phyloP scores from a whole-genome alignment of 1,284 basidiomycete genomes.

The Phellinidium pouzarii region DNA sequence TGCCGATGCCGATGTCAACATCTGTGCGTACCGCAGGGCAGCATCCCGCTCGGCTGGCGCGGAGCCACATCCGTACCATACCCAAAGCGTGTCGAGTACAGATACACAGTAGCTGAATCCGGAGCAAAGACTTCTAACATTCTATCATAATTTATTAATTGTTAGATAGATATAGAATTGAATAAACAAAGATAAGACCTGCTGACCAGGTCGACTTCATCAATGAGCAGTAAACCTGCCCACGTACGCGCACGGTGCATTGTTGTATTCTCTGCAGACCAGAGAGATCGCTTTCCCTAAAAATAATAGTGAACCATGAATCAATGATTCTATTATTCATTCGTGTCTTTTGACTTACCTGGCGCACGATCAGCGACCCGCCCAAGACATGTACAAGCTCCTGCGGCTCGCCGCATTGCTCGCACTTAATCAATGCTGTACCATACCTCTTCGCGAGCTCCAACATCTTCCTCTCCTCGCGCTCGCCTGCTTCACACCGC shows the following conservation, averaged over 20 bases:
- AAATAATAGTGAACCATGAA: slow-evolving; percentile 1
- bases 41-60: slow-evolving; percentile 47
- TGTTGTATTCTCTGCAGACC: slow-evolving; percentile 71
- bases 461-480: slow-evolving; percentile 55
- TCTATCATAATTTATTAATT: slow-evolving; percentile 33
- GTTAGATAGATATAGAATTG: slow-evolving; percentile 10
- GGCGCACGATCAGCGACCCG: slow-evolving; percentile 57
- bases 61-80: slow-evolving; percentile 74
- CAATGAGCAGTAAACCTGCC: slow-evolving; percentile 50
- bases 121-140: slow-evolving; percentile 64
- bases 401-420: slow-evolving; percentile 55
- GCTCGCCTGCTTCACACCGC: slow-evolving; percentile 41
- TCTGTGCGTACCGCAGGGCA: slow-evolving; percentile 53
- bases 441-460: slow-evolving; percentile 69
- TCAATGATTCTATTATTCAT: neutral
- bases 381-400: slow-evolving; percentile 59
- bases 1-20: slow-evolving; percentile 33
- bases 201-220: slow-evolving; percentile 67
- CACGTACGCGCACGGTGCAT: slow-evolving; percentile 64
- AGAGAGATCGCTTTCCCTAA: slow-evolving; percentile 63
- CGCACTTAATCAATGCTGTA: slow-evolving; percentile 34
- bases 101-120: slow-evolving; percentile 72
- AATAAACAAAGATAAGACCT: neutral
- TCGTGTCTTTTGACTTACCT: slow-evolving; percentile 41
- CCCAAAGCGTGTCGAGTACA: slow-evolving; percentile 61